A percentile compares a stretch with the other conserved stretches of the same genome.
Evolutionary conservation across 2,329 filamentous ascomycete genomes (phyloP).

Genomic region (Scleromitrula shiraiana): DNA sequence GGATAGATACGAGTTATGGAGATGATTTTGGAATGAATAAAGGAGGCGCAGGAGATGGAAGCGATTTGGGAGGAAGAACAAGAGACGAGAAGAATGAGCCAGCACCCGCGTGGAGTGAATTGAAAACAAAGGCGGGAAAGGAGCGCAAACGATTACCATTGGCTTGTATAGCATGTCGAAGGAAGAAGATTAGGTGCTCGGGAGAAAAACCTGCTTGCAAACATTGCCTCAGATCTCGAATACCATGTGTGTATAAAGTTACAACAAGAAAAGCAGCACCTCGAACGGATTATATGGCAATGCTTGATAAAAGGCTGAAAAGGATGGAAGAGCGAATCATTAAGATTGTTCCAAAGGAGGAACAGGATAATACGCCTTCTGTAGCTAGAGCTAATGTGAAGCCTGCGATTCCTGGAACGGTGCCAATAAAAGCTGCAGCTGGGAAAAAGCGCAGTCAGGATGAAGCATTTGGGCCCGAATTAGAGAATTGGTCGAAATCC

Average conservation of each 20-base stretch:
- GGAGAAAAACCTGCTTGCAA: slow-evolving; percentile 97
- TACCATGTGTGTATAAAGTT: slow-evolving; percentile 96
- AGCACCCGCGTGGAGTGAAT: slow-evolving; percentile 66
- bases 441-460: slow-evolving; percentile 76
- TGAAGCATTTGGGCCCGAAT: slow-evolving; percentile 75
- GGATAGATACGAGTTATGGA: slow-evolving; percentile 20
- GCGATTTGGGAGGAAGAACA: slow-evolving; percentile 43
- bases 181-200: slow-evolving; percentile 97
- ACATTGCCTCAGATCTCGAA: slow-evolving; percentile 84
- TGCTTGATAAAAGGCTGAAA: slow-evolving; percentile 92
- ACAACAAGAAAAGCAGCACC: slow-evolving; percentile 91
- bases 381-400: slow-evolving; percentile 80
- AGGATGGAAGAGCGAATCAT: slow-evolving; percentile 97
- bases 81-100: slow-evolving; percentile 53
- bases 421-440: slow-evolving; percentile 43
- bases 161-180: slow-evolving; percentile 88
- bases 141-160: slow-evolving; percentile 87
- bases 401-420: slow-evolving; percentile 56
- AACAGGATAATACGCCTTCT: slow-evolving; percentile 53
- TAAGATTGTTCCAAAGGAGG: slow-evolving; percentile 84
- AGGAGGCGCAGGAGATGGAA: slow-evolving; percentile 41
- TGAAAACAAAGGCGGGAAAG: slow-evolving; percentile 90
- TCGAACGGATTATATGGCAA: slow-evolving; percentile 96
- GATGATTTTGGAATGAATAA: slow-evolving; percentile 52
- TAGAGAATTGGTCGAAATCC: slow-evolving; percentile 71